Evolutionary conservation across 2,329 filamentous ascomycete genomes (phyloP).

Genomic region (Curvularia sp.): DNA sequence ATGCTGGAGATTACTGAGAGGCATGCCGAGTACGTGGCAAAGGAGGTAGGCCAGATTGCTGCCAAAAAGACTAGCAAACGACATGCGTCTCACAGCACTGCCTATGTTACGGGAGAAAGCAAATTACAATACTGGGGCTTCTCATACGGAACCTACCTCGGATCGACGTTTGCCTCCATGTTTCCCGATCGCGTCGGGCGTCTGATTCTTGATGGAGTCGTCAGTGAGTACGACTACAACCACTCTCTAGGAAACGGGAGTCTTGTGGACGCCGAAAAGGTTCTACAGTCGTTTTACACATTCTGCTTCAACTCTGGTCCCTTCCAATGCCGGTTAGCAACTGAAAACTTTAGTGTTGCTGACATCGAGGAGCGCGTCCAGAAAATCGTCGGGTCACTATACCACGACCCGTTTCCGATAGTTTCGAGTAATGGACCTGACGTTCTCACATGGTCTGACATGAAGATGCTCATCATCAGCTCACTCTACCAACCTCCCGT

Average conservation of each 20-base stretch:
- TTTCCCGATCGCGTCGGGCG: constrained; percentile 48
- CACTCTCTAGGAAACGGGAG: constrained; percentile 50
- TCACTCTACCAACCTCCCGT: constrained; percentile 47
- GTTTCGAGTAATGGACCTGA: constrained; percentile 34
- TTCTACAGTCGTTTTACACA: constrained; percentile 53
- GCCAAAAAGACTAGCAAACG: constrained; percentile 4
- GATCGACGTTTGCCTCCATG: constrained; percentile 49
- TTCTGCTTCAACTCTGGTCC: constrained; percentile 54
- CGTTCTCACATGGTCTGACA: constrained; percentile 52
- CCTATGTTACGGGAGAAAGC: constrained; percentile 22
- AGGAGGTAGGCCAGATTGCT: constrained; percentile 11
- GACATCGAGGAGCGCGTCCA: constrained; percentile 47
- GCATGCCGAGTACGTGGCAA: constrained; percentile 47
- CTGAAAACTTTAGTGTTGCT: constrained; percentile 37
- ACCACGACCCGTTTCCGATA: constrained; percentile 53
- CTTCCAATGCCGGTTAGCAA: constrained; percentile 50
- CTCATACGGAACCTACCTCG: constrained; percentile 57
- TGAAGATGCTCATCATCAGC: constrained; percentile 47
- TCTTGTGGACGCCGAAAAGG: constrained; percentile 55
- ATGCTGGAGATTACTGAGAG: constrained; percentile 59
- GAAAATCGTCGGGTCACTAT: constrained; percentile 46
- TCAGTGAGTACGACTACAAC: constrained; percentile 48
- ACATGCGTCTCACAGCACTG: background rate
- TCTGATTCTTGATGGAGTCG: constrained; percentile 55
- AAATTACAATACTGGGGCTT: constrained; percentile 56